Evolutionary conservation across 2,329 filamentous ascomycete genomes (phyloP).

Genomic region (Orbilia javanica): DNA sequence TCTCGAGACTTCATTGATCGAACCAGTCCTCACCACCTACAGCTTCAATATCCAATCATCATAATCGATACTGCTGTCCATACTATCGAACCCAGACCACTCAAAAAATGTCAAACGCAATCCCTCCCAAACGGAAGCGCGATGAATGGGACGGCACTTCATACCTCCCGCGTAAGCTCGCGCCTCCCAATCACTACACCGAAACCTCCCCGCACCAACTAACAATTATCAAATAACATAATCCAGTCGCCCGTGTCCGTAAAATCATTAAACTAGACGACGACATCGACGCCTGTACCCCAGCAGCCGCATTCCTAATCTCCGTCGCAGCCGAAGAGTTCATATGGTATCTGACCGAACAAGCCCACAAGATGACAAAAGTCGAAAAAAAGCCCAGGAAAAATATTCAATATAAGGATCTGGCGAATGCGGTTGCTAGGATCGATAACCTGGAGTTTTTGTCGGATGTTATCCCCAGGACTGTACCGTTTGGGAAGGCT

Average conservation of each 20-base stretch:
- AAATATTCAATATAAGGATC: slow-evolving; percentile 95
- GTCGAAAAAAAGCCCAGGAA: slow-evolving; percentile 90
- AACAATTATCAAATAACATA: slow-evolving; percentile 1
- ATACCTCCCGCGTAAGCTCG: slow-evolving; percentile 52
- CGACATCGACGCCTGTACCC: slow-evolving; percentile 86
- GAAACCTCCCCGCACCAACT: not conserved
- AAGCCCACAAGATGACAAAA: slow-evolving; percentile 88
- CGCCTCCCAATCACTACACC: not conserved
- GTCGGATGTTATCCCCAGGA: slow-evolving; percentile 88
- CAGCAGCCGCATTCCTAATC: slow-evolving; percentile 93
- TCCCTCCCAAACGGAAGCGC: slow-evolving; percentile 43
- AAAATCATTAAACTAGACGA: slow-evolving; percentile 92
- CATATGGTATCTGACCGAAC: slow-evolving; percentile 87
- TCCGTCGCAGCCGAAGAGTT: slow-evolving; percentile 97
- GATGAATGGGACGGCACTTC: slow-evolving; percentile 54
- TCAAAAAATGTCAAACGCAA: slow-evolving; percentile 44
- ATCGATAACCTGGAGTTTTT: slow-evolving; percentile 96
- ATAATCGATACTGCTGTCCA: not conserved
- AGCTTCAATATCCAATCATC: not conserved
- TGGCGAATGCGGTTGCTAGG: slow-evolving; percentile 86
- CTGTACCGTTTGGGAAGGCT: slow-evolving; percentile 78
- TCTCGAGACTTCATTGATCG: not conserved
- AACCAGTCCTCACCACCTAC: not conserved
- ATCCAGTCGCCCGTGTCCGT: slow-evolving; percentile 88
- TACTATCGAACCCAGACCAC: not conserved